Evolutionary conservation across 139 green algal species (phyloP).

Genomic region (Eudorina sp.): DNA sequence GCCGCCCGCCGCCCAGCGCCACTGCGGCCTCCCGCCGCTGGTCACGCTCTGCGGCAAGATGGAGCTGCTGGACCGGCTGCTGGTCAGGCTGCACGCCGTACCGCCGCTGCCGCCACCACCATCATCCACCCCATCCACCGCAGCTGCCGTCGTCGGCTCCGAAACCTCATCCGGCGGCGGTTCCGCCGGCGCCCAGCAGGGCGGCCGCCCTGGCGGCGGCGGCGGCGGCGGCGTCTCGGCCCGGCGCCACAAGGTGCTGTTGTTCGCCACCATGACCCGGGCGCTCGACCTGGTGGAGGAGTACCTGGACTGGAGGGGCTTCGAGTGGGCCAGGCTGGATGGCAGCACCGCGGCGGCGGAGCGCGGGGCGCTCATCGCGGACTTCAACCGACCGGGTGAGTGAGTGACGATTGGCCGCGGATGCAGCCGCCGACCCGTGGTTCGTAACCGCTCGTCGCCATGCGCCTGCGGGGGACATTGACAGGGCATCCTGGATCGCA

Average conservation of each 20-base stretch:
- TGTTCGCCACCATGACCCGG: conserved; percentile 88
- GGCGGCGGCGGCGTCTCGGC: not conserved
- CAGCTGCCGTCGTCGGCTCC: conserved; percentile 42
- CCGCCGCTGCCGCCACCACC: not conserved
- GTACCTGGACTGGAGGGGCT: conserved; percentile 71
- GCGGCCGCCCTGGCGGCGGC: not conserved
- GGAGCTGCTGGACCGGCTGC: conserved; percentile 79
- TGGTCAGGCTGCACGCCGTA: conserved; percentile 77
- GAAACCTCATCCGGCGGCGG: too few relatives aligned
- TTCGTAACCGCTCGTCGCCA: too few relatives aligned
- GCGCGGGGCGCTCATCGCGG: conserved; percentile 59
- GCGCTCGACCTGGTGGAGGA: conserved; percentile 82
- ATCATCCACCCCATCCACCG: conserved; percentile 42
- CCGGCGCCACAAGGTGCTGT: conserved; percentile 72
- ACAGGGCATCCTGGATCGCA: too few relatives aligned
- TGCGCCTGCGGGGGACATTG: too few relatives aligned
- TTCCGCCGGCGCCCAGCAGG: not conserved
- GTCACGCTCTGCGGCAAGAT: conserved; percentile 83
- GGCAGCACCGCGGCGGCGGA: conserved; percentile 66
- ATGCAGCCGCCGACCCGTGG: too few relatives aligned
- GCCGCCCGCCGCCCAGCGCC: not conserved
- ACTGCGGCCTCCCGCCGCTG: conserved; percentile 54
- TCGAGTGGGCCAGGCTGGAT: conserved; percentile 73
- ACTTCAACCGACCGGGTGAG: conserved; percentile 73
- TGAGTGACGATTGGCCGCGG: too few relatives aligned